Base-by-base conservation (phyloP, 352 stramenopile species). In the Globisporangium cederbergense region DNA sequence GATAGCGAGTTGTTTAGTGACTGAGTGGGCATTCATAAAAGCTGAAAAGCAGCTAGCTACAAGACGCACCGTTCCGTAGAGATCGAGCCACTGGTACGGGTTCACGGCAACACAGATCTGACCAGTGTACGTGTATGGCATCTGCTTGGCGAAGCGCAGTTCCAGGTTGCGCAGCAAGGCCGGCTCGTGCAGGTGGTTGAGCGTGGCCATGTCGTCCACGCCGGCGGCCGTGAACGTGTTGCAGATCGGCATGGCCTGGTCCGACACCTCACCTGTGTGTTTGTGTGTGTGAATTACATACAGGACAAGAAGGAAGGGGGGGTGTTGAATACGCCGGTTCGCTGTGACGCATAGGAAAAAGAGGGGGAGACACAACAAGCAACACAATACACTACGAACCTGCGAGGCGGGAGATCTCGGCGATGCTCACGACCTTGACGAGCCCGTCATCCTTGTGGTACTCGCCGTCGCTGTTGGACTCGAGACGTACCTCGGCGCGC, bases 61-160 rank as follows among this genome's bases (percentile, higher is more conserved):
- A 32, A 3, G 5, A 60, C 54, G 52, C 54, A 75, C 66, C 64
- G 66, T 75, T 25, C 75, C 74, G 50, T 91, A 93, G 40, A 93
- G 72, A 64, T 90, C 81, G 38, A 93, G 79, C 81, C 81, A 93
- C 64, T 91, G 80, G 73, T 90, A 92, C 46, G 81, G 83, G 68
- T 93, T 91, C 53, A 94, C 85, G 36, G 79, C 83, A 50, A 91
- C 90, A 63, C 79, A 89, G 58, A 94, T 92, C 25, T 89, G 78
- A 18, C 83, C 83, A 5, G 85, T 91, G 74, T 93, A 93, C 46
- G 81, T 93, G 73, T 93, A 91, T 1, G 85, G 82, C 71, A 90
- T 80, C 49, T 83, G 73, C 66, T 86, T 77, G 20, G 66, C 71
- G 64, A 90, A 91, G 22, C 85, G 85, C 11, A 90, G 68, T 56